These are phyloP conservation scores for Camillea tinctor DNA, from an alignment of 2,329 filamentous ascomycete species.

Conservation along the genomic window DNA sequence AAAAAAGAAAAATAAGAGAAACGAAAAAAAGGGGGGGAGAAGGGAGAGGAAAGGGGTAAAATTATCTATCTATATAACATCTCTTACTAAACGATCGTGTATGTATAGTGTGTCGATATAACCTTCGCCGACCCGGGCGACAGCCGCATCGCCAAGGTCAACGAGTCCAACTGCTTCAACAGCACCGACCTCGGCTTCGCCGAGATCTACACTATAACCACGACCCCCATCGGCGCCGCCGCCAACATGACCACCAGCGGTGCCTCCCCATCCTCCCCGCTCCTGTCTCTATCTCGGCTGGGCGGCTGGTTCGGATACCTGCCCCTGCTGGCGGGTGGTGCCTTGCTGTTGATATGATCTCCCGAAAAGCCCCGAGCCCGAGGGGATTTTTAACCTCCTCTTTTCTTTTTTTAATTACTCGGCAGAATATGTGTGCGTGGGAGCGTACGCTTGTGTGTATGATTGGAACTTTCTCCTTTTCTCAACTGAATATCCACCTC, in stretches of 20 bases:
- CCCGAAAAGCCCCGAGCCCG: too few relatives aligned
- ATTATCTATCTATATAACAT: not conserved
- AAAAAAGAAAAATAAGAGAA: not conserved
- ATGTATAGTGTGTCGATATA: constrained; percentile 84
- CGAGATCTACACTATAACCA: constrained; percentile 69
- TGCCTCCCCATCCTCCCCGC: not conserved
- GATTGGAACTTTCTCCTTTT: too few relatives aligned
- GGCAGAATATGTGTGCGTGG: too few relatives aligned
- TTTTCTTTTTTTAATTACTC: too few relatives aligned
- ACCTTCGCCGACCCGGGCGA: constrained; percentile 81
- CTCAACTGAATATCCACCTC: too few relatives aligned
- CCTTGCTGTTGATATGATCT: constrained; percentile 22
- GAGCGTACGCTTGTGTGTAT: too few relatives aligned
- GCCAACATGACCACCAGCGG: constrained; percentile 34
- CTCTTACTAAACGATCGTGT: not conserved
- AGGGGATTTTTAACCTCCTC: too few relatives aligned
- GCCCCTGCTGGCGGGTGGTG: constrained; percentile 38
- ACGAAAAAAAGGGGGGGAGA: too few relatives aligned
- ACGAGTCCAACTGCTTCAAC: constrained; percentile 85
- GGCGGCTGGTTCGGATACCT: constrained; percentile 42
- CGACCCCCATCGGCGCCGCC: constrained; percentile 40
- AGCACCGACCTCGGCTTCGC: constrained; percentile 74
- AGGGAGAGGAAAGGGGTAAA: not conserved
- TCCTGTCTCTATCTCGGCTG: constrained; percentile 23
- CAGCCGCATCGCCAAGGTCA: constrained; percentile 65